Conservation (phyloP, 768 basidiomycete species). For the Mycena rebaudengoi region DNA sequence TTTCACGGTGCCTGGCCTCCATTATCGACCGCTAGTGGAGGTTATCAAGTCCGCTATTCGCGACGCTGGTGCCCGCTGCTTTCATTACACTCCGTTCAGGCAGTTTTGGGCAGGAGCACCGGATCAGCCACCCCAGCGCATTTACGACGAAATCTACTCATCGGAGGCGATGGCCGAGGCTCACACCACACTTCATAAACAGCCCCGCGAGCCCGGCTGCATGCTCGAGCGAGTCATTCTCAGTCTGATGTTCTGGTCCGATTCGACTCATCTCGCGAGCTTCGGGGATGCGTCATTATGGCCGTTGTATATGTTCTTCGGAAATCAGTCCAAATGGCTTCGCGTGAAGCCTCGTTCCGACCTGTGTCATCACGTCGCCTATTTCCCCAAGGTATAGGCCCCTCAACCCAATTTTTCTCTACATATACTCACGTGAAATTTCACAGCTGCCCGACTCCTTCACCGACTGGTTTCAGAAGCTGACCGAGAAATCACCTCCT, state of each 20-base stretch:
- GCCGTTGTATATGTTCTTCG: constrained; percentile 52
- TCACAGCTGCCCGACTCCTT: constrained; percentile 36
- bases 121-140: neutral
- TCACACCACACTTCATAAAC: constrained; percentile 19
- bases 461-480: constrained; percentile 27
- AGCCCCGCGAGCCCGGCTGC: neutral
- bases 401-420: neutral
- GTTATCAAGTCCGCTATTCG: constrained; percentile 25
- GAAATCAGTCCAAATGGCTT: constrained; percentile 51
- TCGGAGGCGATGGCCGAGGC: constrained; percentile 24
- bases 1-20: constrained; percentile 27
- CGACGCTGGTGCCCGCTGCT: neutral
- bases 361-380: constrained; percentile 44
- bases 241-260: constrained; percentile 42
- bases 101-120: constrained; percentile 5
- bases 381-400: constrained; percentile 45
- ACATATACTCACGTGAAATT: too few relatives aligned
- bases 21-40: constrained; percentile 18
- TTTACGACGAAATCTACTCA: constrained; percentile 26
- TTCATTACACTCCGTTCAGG: constrained; percentile 30
- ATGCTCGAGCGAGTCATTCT: constrained; percentile 25
- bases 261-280: constrained; percentile 42
- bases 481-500: constrained; percentile 10
- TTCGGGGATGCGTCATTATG: constrained; percentile 48
- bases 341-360: constrained; percentile 34